Evolutionary conservation across 495 filamentous ascomycete genomes (phyloP).

Genomic region (Penicillium macrosclerotiorum): DNA sequence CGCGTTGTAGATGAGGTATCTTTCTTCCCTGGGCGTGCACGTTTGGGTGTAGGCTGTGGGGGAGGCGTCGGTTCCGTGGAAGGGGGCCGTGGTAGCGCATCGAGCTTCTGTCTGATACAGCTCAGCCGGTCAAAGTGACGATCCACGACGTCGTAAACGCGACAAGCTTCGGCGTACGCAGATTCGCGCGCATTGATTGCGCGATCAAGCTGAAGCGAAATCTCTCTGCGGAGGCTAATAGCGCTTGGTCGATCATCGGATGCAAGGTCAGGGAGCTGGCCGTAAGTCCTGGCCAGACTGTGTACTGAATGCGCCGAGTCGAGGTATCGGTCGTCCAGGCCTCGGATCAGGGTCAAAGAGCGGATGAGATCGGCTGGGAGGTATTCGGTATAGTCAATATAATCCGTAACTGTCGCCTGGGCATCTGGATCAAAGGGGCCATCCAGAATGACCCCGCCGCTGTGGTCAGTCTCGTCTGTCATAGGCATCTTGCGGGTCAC

Average conservation of each 20-base stretch:
- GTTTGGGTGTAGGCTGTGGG: conserved; percentile 50
- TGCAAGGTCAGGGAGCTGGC: conserved; percentile 61
- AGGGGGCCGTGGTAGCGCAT: conserved; percentile 68
- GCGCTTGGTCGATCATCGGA: conserved; percentile 51
- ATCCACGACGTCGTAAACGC: conserved; percentile 74
- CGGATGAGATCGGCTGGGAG: conserved; percentile 90
- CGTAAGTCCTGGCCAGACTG: conserved; percentile 70
- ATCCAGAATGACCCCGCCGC: conserved; percentile 47
- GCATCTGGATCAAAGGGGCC: conserved; percentile 77
- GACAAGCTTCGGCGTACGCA: conserved; percentile 76
- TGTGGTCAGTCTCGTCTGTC: conserved; percentile 42
- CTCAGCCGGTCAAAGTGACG: conserved; percentile 74
- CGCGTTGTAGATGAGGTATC: conserved; percentile 47
- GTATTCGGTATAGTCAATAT: conserved; percentile 95
- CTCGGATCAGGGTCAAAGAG: conserved; percentile 82
- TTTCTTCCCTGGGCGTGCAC: conserved; percentile 47
- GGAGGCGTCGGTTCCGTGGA: conserved; percentile 66
- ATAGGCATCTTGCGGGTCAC: conserved; percentile 22
- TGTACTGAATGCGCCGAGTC: conserved; percentile 66
- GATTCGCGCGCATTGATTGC: conserved; percentile 74
- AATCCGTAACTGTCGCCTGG: conserved; percentile 92
- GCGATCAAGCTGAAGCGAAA: conserved; percentile 71
- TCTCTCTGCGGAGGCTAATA: conserved; percentile 65
- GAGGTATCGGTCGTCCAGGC: conserved; percentile 72
- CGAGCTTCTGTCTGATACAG: conserved; percentile 77